phyloP scores from a whole-genome alignment of 768 basidiomycete species.

The Lyophyllum atratum region DNA sequence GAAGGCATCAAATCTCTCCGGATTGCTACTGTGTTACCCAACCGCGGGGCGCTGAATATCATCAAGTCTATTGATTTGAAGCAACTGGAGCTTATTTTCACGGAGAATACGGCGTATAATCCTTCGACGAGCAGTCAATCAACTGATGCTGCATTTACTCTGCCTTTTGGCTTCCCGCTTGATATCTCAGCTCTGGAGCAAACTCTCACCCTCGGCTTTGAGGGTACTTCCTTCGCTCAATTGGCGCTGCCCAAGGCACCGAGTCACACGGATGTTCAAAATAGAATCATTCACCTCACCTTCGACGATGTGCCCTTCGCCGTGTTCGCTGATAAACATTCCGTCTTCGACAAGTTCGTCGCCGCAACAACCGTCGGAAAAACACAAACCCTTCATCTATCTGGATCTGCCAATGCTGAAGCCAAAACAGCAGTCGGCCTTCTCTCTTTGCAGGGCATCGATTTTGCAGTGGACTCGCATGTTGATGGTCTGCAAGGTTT shows the following conservation, averaged over 20 bases:
- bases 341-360: slow-evolving; percentile 61
- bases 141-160: slow-evolving; percentile 62
- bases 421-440: slow-evolving; percentile 67
- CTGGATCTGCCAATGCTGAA: slow-evolving; percentile 56
- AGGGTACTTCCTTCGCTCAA: slow-evolving; percentile 59
- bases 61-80: slow-evolving; percentile 67
- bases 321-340: slow-evolving; percentile 48
- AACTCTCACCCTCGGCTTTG: slow-evolving; percentile 53
- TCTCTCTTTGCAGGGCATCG: slow-evolving; percentile 57
- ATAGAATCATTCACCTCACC: slow-evolving; percentile 59
- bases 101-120: slow-evolving; percentile 53
- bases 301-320: slow-evolving; percentile 64
- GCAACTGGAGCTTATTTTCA: slow-evolving; percentile 60
- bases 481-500: slow-evolving; percentile 70
- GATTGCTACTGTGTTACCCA: slow-evolving; percentile 61
- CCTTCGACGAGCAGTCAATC: slow-evolving; percentile 61
- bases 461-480: slow-evolving; percentile 57
- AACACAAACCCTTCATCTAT: slow-evolving; percentile 48
- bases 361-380: slow-evolving; percentile 56
- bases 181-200: slow-evolving; percentile 65
- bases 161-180: slow-evolving; percentile 72
- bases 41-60: slow-evolving; percentile 58
- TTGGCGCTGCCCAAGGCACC: slow-evolving; percentile 60
- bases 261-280: slow-evolving; percentile 59
- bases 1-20: slow-evolving; percentile 65